A percentile compares a stretch with the other conserved stretches of the same genome.
These are phyloP conservation scores for Rhododendron williamsianum DNA, from an alignment of 148 eudicot genomes.

Conservation along the genomic window DNA sequence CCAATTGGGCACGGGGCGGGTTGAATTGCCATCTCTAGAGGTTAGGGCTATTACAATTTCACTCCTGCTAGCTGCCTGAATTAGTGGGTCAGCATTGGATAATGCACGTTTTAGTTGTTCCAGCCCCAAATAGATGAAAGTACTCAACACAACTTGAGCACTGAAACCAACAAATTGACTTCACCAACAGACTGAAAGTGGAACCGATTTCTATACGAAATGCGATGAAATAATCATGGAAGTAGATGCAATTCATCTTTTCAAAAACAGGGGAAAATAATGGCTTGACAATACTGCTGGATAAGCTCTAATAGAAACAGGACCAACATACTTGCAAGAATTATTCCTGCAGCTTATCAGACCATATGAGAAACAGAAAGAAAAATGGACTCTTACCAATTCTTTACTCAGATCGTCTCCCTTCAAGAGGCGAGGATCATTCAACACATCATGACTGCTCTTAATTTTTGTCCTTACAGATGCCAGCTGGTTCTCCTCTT, in stretches of 20 bases:
- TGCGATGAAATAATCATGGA: too few species aligned
- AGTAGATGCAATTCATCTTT: background rate
- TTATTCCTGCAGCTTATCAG: background rate
- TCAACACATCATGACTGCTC: constrained; percentile 94
- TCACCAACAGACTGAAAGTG: background rate
- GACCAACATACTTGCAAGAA: background rate
- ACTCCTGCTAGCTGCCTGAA: background rate
- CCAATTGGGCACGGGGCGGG: too few species aligned
- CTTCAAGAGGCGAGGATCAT: constrained; percentile 94
- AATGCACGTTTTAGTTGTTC: background rate
- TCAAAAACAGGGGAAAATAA: background rate
- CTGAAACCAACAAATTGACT: background rate
- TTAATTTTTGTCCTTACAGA: constrained; percentile 68
- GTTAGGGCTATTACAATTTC: background rate
- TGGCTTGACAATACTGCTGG: background rate
- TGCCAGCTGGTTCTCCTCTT: constrained; percentile 76
- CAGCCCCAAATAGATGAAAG: background rate
- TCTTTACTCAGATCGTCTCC: constrained; percentile 41
- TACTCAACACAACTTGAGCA: background rate
- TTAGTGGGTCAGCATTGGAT: background rate
- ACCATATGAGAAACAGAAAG: background rate
- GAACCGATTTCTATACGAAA: background rate
- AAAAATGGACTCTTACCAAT: constrained; percentile 36
- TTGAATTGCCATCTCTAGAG: too few species aligned
- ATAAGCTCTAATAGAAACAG: background rate